A percentile compares a stretch with the other conserved stretches of the same genome.
phyloP scores from a whole-genome alignment of 352 stramenopile species.

The Phytopythium aichiense region DNA sequence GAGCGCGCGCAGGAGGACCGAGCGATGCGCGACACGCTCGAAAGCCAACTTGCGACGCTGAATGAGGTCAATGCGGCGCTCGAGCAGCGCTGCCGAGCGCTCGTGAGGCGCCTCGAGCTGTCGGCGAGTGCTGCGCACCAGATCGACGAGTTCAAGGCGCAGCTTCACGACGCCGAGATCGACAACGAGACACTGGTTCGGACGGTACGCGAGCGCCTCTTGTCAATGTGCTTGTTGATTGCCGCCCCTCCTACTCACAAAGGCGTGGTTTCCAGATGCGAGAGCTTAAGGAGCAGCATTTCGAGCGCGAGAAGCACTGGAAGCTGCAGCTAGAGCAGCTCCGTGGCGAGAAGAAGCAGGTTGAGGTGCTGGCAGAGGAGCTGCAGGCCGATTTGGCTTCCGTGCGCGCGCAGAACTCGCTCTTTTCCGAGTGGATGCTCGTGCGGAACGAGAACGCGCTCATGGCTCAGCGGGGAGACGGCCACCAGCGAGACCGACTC shows the following conservation, averaged over 20 bases:
- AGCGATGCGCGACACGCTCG: constrained; percentile 45
- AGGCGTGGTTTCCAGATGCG: constrained; percentile 39
- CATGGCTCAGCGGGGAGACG: constrained; percentile 20
- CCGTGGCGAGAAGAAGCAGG: constrained; percentile 38
- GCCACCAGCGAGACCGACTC: constrained; percentile 6
- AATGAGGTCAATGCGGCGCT: constrained; percentile 74
- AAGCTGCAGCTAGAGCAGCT: constrained; percentile 51
- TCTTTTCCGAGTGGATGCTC: constrained; percentile 80
- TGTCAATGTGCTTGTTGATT: too few species aligned
- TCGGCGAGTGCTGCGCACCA: constrained; percentile 38
- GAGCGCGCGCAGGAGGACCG: constrained; percentile 48
- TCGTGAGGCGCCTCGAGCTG: constrained; percentile 64
- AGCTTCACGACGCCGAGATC: constrained; percentile 54
- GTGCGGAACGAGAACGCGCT: constrained; percentile 58
- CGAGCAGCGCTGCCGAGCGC: constrained; percentile 62
- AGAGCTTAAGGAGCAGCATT: constrained; percentile 66
- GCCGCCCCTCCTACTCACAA: too few species aligned
- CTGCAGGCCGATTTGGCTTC: constrained; percentile 57
- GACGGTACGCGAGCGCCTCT: constrained; percentile 21
- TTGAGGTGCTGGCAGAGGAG: constrained; percentile 42
- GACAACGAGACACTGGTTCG: constrained; percentile 71
- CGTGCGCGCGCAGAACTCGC: constrained; percentile 54
- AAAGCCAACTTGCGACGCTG: constrained; percentile 64
- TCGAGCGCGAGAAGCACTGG: constrained; percentile 53
- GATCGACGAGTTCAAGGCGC: constrained; percentile 58